Evolutionary conservation across 768 basidiomycete genomes (phyloP).

Genomic region (Chiua virens): DNA sequence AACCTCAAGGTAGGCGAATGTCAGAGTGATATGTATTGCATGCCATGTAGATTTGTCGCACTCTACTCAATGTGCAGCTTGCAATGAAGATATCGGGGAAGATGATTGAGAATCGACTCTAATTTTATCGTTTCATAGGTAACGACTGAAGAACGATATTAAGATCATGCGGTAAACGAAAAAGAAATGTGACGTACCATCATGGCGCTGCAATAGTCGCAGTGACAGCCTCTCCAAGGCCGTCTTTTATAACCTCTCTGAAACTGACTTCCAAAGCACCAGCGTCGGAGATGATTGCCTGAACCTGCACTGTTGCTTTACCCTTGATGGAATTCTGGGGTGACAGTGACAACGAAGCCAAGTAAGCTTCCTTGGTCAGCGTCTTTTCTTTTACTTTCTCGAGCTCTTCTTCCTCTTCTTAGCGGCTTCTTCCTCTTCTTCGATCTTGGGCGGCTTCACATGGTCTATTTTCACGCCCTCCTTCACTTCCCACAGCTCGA

Average conservation of each 20-base stretch:
- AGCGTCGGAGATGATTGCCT: slow-evolving; percentile 33
- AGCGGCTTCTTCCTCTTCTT: slow-evolving; percentile 46
- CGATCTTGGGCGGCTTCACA: slow-evolving; percentile 45
- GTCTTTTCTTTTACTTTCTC: slow-evolving; percentile 65
- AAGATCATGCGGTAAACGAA: not conserved
- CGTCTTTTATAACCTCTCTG: slow-evolving; percentile 36
- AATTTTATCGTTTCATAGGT: slow-evolving; percentile 7
- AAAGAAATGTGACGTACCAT: slow-evolving; percentile 5
- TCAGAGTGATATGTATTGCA: slow-evolving; percentile 5
- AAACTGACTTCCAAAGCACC: slow-evolving; percentile 40
- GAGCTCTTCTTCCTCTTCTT: slow-evolving; percentile 59
- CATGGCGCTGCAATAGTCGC: slow-evolving; percentile 25
- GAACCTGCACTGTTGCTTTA: slow-evolving; percentile 52
- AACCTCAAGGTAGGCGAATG: too few relatives aligned
- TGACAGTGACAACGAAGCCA: slow-evolving; percentile 39
- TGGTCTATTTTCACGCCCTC: slow-evolving; percentile 68
- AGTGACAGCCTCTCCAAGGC: slow-evolving; percentile 34
- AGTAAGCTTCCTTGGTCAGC: slow-evolving; percentile 50
- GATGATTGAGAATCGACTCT: slow-evolving; percentile 23
- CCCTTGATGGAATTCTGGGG: slow-evolving; percentile 43
- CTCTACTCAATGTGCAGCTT: slow-evolving; percentile 36
- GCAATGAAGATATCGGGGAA: slow-evolving; percentile 65
- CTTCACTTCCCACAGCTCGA: slow-evolving; percentile 78
- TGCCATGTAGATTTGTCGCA: not conserved
- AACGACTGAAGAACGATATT: not conserved